phyloP scores from a whole-genome alignment of 352 stramenopile genomes.

The Pythium sukuiense region DNA sequence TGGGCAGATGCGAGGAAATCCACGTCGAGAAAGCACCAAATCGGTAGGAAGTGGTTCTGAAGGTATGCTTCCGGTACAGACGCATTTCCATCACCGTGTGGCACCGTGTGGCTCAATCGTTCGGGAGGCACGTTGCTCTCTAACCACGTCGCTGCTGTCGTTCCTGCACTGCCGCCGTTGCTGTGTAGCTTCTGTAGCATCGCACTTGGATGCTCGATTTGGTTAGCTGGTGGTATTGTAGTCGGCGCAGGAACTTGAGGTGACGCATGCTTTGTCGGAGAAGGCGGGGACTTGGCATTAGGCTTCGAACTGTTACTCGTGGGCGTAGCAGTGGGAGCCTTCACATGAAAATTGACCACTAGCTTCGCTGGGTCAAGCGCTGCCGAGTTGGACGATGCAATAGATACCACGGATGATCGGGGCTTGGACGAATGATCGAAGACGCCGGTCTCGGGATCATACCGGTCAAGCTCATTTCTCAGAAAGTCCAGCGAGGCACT shows the following conservation, averaged over 20 bases:
- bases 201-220: conserved; percentile 1
- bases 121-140: conserved; percentile 46
- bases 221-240: not conserved
- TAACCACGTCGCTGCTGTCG: conserved; percentile 45
- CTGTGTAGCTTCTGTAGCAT: conserved; percentile 26
- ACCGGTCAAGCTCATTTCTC: conserved; percentile 61
- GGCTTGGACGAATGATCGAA: conserved; percentile 20
- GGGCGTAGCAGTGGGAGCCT: not conserved
- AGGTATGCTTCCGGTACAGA: conserved; percentile 29
- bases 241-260: not conserved
- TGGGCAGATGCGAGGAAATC: conserved; percentile 26
- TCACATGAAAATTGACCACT: conserved; percentile 8
- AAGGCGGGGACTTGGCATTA: conserved; percentile 22
- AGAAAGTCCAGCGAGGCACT: conserved; percentile 58
- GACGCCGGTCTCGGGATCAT: conserved; percentile 40
- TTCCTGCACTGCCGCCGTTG: conserved; percentile 14
- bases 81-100: not conserved
- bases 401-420: conserved; percentile 18
- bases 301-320: not conserved
- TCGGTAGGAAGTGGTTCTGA: conserved; percentile 50
- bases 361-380: conserved; percentile 23
- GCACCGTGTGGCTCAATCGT: conserved; percentile 43
- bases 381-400: conserved; percentile 15
- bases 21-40: conserved; percentile 77
- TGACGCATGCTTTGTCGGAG: conserved; percentile 7